These are phyloP conservation scores for Sapria himalayana DNA, from an alignment of 345 rosid genomes.

Conservation along the genomic window DNA sequence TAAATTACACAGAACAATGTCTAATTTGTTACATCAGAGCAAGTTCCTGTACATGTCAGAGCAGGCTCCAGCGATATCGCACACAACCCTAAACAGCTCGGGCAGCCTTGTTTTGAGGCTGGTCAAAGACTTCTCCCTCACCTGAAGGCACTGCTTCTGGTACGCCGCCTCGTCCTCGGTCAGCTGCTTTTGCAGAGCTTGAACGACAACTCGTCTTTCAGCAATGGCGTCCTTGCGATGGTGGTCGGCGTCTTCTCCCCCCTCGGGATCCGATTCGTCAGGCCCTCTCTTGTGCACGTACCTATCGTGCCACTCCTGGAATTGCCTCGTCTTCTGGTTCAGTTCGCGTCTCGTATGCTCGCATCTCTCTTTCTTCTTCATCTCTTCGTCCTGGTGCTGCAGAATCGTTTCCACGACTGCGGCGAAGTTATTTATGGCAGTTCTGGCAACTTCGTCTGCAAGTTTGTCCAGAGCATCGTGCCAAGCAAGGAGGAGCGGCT, in stretches of 20 bases:
- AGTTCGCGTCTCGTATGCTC: conserved; percentile 44
- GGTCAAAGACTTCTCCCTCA: conserved; percentile 57
- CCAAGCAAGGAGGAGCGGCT: conserved; percentile 44
- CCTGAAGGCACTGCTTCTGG: conserved; percentile 35
- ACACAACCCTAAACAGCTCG: conserved; percentile 45
- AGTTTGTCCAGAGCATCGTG: conserved; percentile 32
- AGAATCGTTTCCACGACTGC: conserved; percentile 41
- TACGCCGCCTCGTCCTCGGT: conserved; percentile 54
- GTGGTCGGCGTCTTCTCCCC: conserved; percentile 16
- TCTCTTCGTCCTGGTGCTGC: conserved; percentile 46
- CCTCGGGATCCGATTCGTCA: conserved; percentile 27
- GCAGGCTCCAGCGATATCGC: conserved; percentile 26
- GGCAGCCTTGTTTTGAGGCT: conserved; percentile 57
- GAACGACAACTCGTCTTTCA: conserved; percentile 33
- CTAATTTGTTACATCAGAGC: too few relatives aligned
- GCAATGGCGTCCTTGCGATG: conserved; percentile 19
- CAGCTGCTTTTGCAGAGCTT: conserved; percentile 22
- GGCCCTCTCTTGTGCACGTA: conserved; percentile 25
- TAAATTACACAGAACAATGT: too few relatives aligned
- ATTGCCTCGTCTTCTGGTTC: conserved; percentile 24
- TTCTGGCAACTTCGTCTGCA: conserved; percentile 51
- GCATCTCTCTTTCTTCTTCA: conserved; percentile 32
- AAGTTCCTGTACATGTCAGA: conserved; percentile 25
- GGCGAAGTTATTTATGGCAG: conserved; percentile 35
- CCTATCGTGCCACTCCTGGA: conserved; percentile 49